These are phyloP conservation scores for Backusella circina DNA, from an alignment of 192 early-diverging fungal species.

Conservation along the genomic window DNA sequence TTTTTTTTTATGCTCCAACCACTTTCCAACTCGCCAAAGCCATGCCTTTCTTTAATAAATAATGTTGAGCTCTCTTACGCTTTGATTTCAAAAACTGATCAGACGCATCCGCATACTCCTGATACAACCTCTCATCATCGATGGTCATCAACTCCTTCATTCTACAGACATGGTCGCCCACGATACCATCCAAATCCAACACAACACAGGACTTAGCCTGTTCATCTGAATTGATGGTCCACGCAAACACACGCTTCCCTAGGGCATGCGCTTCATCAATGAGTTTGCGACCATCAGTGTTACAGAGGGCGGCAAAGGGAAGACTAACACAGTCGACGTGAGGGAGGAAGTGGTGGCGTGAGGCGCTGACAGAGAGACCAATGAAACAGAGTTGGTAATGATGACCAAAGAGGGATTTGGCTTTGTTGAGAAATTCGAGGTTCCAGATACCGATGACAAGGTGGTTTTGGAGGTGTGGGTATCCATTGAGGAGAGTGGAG, in stretches of 20 bases:
- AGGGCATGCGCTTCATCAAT: conserved; percentile 46
- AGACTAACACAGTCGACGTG: conserved; percentile 43
- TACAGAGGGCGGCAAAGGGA: conserved; percentile 32
- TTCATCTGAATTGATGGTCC: conserved; percentile 45
- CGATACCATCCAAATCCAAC: conserved; percentile 44
- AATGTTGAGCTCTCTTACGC: not conserved
- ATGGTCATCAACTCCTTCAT: conserved; percentile 13
- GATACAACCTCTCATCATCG: not conserved
- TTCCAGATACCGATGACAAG: conserved; percentile 53
- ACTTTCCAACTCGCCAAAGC: conserved; percentile 7
- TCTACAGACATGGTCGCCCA: conserved; percentile 39
- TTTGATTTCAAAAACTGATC: not conserved
- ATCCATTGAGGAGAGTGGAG: conserved; percentile 7
- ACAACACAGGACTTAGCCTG: conserved; percentile 35
- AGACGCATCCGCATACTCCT: not conserved
- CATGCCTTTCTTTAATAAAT: conserved; percentile 7
- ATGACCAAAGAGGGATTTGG: conserved; percentile 35
- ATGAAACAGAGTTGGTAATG: conserved; percentile 46
- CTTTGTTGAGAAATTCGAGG: conserved; percentile 41
- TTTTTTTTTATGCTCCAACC: conserved; percentile 14
- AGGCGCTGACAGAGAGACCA: conserved; percentile 39
- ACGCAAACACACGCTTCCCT: conserved; percentile 42
- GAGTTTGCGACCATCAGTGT: conserved; percentile 38
- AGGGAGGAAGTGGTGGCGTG: conserved; percentile 34
- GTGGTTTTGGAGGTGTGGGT: conserved; percentile 15